Percentiles rank a stretch among this genome's conserved stretches.
Evolutionary conservation across 2,329 filamentous ascomycete species (phyloP).

Genomic region (Curvularia verruculosa): DNA sequence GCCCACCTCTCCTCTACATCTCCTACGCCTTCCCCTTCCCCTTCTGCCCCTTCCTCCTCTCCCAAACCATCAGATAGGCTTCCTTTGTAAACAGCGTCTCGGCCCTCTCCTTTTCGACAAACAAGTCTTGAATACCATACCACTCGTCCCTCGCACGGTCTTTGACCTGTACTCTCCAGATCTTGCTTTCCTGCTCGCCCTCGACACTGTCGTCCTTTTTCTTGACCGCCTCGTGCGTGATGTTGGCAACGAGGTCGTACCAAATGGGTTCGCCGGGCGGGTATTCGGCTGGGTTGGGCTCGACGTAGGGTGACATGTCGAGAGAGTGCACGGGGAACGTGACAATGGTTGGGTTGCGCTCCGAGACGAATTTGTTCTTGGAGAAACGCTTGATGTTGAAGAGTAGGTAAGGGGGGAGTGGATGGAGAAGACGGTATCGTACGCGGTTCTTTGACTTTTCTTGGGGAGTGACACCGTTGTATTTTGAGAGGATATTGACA

Average conservation of each 20-base stretch:
- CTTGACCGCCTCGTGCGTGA: conserved; percentile 83
- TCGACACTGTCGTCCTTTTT: conserved; percentile 81
- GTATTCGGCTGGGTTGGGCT: conserved; percentile 77
- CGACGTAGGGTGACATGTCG: conserved; percentile 88
- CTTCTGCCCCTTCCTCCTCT: conserved; percentile 67
- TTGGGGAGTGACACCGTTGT: conserved; percentile 85
- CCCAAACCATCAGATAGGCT: conserved; percentile 96
- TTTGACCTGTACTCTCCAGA: conserved; percentile 90
- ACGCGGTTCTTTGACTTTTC: conserved; percentile 88
- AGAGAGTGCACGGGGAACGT: conserved; percentile 87
- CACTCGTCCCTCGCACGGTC: conserved; percentile 84
- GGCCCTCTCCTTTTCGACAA: conserved; percentile 84
- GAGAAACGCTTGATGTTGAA: conserved; percentile 98
- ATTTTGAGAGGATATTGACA: conserved; percentile 78
- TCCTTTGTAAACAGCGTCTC: conserved; percentile 93
- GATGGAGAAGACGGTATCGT: conserved; percentile 87
- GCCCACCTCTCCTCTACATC: neutral
- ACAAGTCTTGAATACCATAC: conserved; percentile 93
- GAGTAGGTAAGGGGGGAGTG: conserved; percentile 85
- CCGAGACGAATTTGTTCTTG: conserved; percentile 93
- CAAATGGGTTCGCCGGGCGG: conserved; percentile 81
- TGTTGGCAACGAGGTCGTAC: conserved; percentile 96
- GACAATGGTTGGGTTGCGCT: conserved; percentile 97
- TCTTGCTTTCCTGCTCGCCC: conserved; percentile 88
- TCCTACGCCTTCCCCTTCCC: conserved; percentile 1